These are phyloP conservation scores for Tetrahymena malaccensis DNA, from an alignment of 73 alveolate genomes.

Conservation along the genomic window DNA sequence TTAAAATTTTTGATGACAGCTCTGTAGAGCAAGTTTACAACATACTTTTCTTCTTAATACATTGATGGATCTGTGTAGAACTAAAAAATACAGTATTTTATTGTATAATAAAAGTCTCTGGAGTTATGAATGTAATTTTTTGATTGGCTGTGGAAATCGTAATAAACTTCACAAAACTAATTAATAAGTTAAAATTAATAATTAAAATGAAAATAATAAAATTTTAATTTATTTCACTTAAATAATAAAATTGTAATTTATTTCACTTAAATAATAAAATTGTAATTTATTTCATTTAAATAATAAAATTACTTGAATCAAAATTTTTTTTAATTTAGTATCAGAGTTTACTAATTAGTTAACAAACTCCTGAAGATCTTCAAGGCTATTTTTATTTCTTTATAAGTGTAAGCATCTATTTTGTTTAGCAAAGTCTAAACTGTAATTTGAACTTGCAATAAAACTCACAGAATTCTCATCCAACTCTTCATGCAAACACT, in stretches of 20 bases:
- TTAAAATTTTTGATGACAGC: background rate
- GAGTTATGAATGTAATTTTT: background rate
- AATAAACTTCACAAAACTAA: background rate
- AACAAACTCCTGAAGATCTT: constrained; percentile 27
- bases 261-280: too few relatives aligned
- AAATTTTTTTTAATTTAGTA: background rate
- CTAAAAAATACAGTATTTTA: background rate
- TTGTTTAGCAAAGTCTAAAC: constrained; percentile 59
- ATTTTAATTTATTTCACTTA: too few relatives aligned
- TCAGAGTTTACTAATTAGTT: background rate
- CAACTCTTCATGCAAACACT: too few relatives aligned
- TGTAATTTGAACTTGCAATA: constrained; percentile 40
- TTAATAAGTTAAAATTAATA: background rate
- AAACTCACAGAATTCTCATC: too few relatives aligned
- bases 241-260: too few relatives aligned
- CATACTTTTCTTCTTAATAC: background rate
- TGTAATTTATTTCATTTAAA: background rate
- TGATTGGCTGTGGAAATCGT: background rate
- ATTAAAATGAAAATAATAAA: too few relatives aligned
- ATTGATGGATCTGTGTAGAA: background rate
- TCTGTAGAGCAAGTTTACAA: background rate
- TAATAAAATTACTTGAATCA: background rate
- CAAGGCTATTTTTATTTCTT: constrained; percentile 49
- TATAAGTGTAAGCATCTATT: constrained; percentile 58
- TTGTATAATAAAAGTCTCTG: background rate